These are phyloP conservation scores for Penicillium canariense DNA, from an alignment of 495 filamentous ascomycete genomes.

Conservation along the genomic window DNA sequence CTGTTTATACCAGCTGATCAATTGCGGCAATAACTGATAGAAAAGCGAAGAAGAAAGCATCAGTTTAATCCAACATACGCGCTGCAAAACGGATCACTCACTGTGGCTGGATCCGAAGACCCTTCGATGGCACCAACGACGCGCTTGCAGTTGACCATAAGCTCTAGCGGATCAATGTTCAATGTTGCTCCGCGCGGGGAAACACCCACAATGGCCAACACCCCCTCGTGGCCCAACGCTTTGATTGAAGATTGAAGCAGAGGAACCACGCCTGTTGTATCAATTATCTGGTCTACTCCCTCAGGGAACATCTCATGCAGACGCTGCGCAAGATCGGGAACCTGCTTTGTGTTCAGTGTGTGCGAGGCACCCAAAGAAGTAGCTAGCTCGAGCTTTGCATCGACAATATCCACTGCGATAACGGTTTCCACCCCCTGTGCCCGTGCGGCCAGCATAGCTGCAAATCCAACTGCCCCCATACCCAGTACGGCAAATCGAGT, in stretches of 20 bases:
- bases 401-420: constrained; percentile 45
- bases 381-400: constrained; percentile 40
- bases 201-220: constrained; percentile 43
- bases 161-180: constrained; percentile 24
- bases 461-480: constrained; percentile 43
- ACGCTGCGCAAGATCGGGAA: constrained; percentile 22
- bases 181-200: constrained; percentile 34
- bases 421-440: constrained; percentile 26
- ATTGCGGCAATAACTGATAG: constrained; percentile 26
- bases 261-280: constrained; percentile 38
- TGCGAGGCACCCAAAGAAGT: constrained; percentile 43
- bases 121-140: constrained; percentile 34
- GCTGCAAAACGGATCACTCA: constrained; percentile 11
- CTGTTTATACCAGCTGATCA: constrained; percentile 39
- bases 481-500: constrained; percentile 37
- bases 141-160: constrained; percentile 28
- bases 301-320: constrained; percentile 26
- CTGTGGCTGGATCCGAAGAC: constrained; percentile 22
- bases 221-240: constrained; percentile 34
- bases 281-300: constrained; percentile 39
- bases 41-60: background rate
- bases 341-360: constrained; percentile 32
- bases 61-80: background rate
- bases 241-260: constrained; percentile 34
- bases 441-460: constrained; percentile 35